Conservation (phyloP, 768 basidiomycete genomes). For the Auricularia heimuer region DNA sequence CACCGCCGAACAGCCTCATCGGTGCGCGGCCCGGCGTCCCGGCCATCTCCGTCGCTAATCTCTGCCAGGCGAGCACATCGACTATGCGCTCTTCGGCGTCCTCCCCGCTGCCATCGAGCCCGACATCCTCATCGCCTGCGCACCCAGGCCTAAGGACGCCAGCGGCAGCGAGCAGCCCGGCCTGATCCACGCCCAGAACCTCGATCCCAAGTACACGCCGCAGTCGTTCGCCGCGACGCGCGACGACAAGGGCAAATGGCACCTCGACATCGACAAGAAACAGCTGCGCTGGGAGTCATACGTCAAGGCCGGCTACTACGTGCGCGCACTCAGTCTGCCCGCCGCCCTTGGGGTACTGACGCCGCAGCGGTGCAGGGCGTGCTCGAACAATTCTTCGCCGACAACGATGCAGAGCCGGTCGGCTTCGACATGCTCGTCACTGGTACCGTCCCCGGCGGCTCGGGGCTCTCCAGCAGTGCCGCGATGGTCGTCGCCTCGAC, state of each 20-base stretch:
- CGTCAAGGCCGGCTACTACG: slow-evolving; percentile 78
- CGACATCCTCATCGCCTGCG: slow-evolving; percentile 74
- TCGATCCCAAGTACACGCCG: slow-evolving; percentile 41
- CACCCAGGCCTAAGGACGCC: slow-evolving; percentile 23
- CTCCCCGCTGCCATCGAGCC: slow-evolving; percentile 78
- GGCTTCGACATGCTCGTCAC: slow-evolving; percentile 68
- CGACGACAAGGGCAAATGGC: slow-evolving; percentile 42
- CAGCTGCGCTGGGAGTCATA: slow-evolving; percentile 79
- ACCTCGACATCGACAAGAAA: slow-evolving; percentile 61
- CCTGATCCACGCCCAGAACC: slow-evolving; percentile 21
- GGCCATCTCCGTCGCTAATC: slow-evolving; percentile 1
- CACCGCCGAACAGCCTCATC: slow-evolving; percentile 21
- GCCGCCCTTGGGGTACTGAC: background rate
- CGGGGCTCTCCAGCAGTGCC: slow-evolving; percentile 79
- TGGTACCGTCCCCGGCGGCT: slow-evolving; percentile 78
- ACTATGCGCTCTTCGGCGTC: slow-evolving; percentile 76
- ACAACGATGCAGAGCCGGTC: slow-evolving; percentile 27
- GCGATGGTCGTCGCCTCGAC: slow-evolving; percentile 88
- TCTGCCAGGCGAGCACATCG: slow-evolving; percentile 66
- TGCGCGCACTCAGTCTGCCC: slow-evolving; percentile 26
- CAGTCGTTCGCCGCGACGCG: slow-evolving; percentile 22
- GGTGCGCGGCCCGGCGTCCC: slow-evolving; percentile 25
- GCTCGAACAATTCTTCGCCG: slow-evolving; percentile 48
- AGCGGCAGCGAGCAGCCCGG: slow-evolving; percentile 19
- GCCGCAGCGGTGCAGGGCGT: slow-evolving; percentile 40